phyloP scores from a whole-genome alignment of 805 yeast species.

The Torulaspora franciscae region DNA sequence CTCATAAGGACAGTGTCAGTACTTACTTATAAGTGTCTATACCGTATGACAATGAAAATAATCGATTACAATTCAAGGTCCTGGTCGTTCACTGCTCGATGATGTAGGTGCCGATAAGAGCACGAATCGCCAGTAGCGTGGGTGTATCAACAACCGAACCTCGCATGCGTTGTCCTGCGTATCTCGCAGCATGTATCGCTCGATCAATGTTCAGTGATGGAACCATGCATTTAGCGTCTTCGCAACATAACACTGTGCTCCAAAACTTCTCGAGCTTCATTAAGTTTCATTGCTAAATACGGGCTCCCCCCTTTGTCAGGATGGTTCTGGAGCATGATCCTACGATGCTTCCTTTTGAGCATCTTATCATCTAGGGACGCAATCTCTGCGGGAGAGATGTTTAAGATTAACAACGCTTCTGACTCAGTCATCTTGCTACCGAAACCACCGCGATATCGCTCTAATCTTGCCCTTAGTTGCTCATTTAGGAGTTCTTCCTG shows the following conservation, averaged over 20 bases:
- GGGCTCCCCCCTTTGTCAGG: slow-evolving; percentile 95
- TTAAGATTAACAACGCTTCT: slow-evolving; percentile 64
- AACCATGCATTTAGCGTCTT: slow-evolving; percentile 4
- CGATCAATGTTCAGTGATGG: too few species aligned
- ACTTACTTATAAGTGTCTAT: too few species aligned
- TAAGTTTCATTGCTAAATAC: slow-evolving; percentile 81
- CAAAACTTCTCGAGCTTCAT: slow-evolving; percentile 83
- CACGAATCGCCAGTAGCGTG: too few species aligned
- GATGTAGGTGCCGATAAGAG: too few species aligned
- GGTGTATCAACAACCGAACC: too few species aligned
- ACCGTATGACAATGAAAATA: too few species aligned
- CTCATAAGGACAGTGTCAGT: too few species aligned
- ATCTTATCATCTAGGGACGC: slow-evolving; percentile 43
- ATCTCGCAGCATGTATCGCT: too few species aligned
- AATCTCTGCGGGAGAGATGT: slow-evolving; percentile 54
- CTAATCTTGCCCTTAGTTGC: slow-evolving; percentile 15
- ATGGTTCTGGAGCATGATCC: slow-evolving; percentile 81
- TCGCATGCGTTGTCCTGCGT: too few species aligned
- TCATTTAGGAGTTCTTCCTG: slow-evolving; percentile 16
- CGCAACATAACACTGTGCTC: slow-evolving; percentile 22
- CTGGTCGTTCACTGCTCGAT: too few species aligned
- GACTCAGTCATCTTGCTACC: slow-evolving; percentile 58
- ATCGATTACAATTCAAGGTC: too few species aligned
- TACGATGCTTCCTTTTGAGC: slow-evolving; percentile 76
- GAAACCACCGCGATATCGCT: slow-evolving; percentile 56